These are phyloP conservation scores for Scleromitrula shiraiana DNA, from an alignment of 2,329 filamentous ascomycete species.

Conservation along the genomic window DNA sequence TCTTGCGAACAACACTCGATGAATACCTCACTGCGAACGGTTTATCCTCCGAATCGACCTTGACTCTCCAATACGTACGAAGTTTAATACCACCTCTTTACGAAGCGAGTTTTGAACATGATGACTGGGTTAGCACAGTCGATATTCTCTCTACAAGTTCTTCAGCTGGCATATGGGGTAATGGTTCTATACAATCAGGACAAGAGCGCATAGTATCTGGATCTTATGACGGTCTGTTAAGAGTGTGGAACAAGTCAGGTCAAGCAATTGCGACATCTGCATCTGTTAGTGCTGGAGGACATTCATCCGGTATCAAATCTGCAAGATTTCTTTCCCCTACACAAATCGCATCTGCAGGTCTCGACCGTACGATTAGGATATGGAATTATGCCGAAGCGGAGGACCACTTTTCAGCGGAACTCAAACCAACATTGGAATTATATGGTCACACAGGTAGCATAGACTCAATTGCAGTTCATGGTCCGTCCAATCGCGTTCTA, in stretches of 20 bases:
- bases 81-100: slow-evolving; percentile 84
- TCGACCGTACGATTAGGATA: slow-evolving; percentile 78
- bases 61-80: slow-evolving; percentile 88
- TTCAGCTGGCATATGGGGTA: slow-evolving; percentile 49
- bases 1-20: slow-evolving; percentile 80
- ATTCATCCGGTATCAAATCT: slow-evolving; percentile 70
- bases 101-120: slow-evolving; percentile 88
- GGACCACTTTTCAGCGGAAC: slow-evolving; percentile 44
- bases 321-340: slow-evolving; percentile 73
- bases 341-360: slow-evolving; percentile 72
- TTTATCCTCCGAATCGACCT: slow-evolving; percentile 77
- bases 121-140: slow-evolving; percentile 90
- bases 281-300: slow-evolving; percentile 58
- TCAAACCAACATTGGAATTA: slow-evolving; percentile 71
- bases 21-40: slow-evolving; percentile 83
- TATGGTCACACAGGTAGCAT: slow-evolving; percentile 73
- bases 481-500: slow-evolving; percentile 66
- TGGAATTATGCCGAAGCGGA: slow-evolving; percentile 77
- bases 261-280: slow-evolving; percentile 72
- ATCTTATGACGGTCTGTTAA: slow-evolving; percentile 81
- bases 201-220: slow-evolving; percentile 78
- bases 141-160: slow-evolving; percentile 70
- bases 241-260: slow-evolving; percentile 87
- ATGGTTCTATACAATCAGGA: slow-evolving; percentile 40
- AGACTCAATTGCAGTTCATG: slow-evolving; percentile 67